Evolutionary conservation across 495 filamentous ascomycete species (phyloP), one percentile per base, ranked within the genome.

Genomic region (Lophium mytilinum): DNA sequence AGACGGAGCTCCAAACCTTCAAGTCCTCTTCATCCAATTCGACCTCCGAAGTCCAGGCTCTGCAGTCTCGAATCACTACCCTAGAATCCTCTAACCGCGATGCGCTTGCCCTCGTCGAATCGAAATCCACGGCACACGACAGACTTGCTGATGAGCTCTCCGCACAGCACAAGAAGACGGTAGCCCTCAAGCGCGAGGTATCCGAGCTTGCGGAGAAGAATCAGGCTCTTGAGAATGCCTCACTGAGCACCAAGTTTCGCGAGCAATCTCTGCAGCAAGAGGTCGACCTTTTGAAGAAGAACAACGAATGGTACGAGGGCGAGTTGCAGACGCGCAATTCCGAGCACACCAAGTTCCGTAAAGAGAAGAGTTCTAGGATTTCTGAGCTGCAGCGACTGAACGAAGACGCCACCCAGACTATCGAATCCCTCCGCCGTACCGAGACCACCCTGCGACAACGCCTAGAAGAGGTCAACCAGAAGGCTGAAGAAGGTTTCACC

Each of bases 31-130:
- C 84, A 19, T 84, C 83, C 1, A 81, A 80, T 18, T 90, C 87
- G 11, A 79, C 81, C 46, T 87, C 90, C 39, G 90, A 96, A 68
- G 79, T 85, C 42, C 81, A 84, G 56, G 78, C 80, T 10, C 75
- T 96, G 5, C 84, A 87, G 52, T 79, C 85, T 36, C 88, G 92
- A 48, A 89, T 97, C 60, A 68, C 83, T 3, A 85, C 89, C 3
- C 80, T 99, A 0, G 93, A 99, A 69, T 82, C 86, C 9, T 92
- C 90, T 17, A 96, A 96, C 62, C 82, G 92, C 42, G 91, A 96
- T 60, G 90, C 88, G 4, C 71, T 96, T 1, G 84, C 86, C 12
- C 80, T 96, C 14, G 81, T 96, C 33, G 93, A 97, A 62, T 84
- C 89, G 10, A 96, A 96, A 68, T 86, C 87, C 33, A 80, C 80